Evolutionary conservation across 164 flowering plant species (phyloP).

Genomic region (Magnolia kwangsiensis): DNA sequence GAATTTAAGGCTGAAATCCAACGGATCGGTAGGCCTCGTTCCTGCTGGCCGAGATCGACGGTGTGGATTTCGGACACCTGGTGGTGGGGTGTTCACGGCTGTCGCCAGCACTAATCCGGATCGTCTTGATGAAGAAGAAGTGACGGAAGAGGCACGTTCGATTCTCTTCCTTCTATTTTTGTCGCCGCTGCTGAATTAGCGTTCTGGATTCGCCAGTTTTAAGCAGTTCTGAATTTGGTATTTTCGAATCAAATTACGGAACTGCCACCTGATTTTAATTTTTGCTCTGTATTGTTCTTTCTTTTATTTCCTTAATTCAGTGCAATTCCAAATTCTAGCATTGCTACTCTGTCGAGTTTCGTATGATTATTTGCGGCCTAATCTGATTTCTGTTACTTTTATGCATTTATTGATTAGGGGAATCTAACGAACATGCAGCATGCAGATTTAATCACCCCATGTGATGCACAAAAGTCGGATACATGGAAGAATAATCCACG

Average conservation of each 20-base stretch:
- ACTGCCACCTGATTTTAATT: background rate
- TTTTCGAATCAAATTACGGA: background rate
- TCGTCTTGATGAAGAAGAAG: conserved; percentile 22
- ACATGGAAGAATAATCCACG: too few species aligned
- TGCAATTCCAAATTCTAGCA: background rate
- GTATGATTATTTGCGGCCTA: too few species aligned
- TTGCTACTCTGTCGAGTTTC: background rate
- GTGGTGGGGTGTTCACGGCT: conserved; percentile 23
- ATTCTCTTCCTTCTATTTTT: background rate
- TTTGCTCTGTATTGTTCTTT: background rate
- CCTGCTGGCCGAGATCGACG: conserved; percentile 1
- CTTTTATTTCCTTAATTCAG: background rate
- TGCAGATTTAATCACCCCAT: too few species aligned
- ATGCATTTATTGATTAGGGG: too few species aligned
- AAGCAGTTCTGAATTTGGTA: background rate
- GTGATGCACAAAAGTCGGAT: too few species aligned
- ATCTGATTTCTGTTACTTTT: too few species aligned
- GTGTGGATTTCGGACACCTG: conserved; percentile 3
- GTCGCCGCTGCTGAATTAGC: background rate
- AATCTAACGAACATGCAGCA: too few species aligned
- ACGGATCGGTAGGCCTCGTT: conserved; percentile 12
- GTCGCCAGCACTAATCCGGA: conserved; percentile 44
- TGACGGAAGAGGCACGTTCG: conserved; percentile 28
- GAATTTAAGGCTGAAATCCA: conserved; percentile 17
- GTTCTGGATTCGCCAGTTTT: background rate